A percentile compares a stretch with the other conserved stretches of the same genome.
phyloP scores from a whole-genome alignment of 768 basidiomycete species.

The Gloeopeniophorella convolvens region DNA sequence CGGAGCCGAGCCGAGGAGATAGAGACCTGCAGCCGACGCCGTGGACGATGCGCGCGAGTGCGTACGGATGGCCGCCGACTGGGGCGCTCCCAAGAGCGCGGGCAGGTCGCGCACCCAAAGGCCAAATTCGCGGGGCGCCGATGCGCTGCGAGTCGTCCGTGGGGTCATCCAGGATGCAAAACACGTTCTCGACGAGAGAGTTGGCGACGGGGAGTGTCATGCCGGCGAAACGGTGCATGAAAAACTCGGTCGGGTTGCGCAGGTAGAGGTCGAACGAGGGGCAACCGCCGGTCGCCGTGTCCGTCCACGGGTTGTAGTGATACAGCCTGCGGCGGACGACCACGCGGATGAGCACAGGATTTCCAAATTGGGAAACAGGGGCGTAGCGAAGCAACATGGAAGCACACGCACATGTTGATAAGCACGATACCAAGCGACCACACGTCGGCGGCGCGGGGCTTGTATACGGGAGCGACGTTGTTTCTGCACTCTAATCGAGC shows the following conservation, averaged over 20 bases:
- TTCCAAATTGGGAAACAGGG: too few species aligned
- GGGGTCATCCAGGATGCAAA: conserved; percentile 68
- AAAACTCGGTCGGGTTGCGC: conserved; percentile 74
- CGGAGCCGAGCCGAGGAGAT: conserved; percentile 56
- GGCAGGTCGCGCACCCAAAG: conserved; percentile 82
- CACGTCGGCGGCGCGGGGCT: conserved; percentile 92
- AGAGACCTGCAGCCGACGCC: conserved; percentile 51
- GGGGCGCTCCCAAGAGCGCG: conserved; percentile 48
- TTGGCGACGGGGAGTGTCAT: conserved; percentile 85
- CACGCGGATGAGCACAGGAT: conserved; percentile 12
- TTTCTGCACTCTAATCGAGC: conserved; percentile 82
- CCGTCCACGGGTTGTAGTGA: conserved; percentile 97
- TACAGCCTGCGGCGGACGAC: conserved; percentile 66
- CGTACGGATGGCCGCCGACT: conserved; percentile 26
- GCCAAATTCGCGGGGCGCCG: conserved; percentile 79
- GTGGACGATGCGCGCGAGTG: conserved; percentile 56
- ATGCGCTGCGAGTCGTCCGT: conserved; percentile 57
- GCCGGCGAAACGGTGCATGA: conserved; percentile 84
- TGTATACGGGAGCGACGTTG: conserved; percentile 91
- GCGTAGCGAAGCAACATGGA: conserved; percentile 3
- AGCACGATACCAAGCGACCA: conserved; percentile 99
- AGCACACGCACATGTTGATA: conserved; percentile 79
- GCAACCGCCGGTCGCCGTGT: conserved; percentile 77
- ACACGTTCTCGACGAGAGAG: conserved; percentile 77
- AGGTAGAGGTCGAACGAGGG: conserved; percentile 78